Evolutionary conservation across 768 basidiomycete genomes (phyloP).

Genomic region (Leccinum truebloodii): DNA sequence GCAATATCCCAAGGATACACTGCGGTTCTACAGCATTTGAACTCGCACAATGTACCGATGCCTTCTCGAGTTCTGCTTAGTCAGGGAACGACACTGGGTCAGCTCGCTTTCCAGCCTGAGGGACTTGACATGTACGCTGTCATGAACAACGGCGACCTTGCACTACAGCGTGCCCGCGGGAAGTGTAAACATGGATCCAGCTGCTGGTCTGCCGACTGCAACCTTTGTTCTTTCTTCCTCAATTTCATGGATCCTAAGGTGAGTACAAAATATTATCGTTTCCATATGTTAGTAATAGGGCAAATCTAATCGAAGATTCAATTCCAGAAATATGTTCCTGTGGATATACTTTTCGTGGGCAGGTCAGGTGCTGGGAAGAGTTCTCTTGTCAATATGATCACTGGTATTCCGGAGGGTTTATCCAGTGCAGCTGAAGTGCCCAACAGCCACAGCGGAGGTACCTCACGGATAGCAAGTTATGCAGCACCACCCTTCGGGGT

Average conservation of each 20-base stretch:
- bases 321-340: neutral
- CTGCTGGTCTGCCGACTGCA: neutral
- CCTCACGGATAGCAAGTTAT: no score
- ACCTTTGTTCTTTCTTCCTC: neutral
- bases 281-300: no score
- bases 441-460: no score
- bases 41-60: neutral
- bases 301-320: no score
- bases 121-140: neutral
- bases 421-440: no score
- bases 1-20: neutral
- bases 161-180: neutral
- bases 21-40: neutral
- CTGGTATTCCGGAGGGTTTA: no score
- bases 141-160: neutral
- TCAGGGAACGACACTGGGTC: neutral
- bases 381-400: no score
- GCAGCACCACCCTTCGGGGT: no score
- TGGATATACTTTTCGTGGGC: no score
- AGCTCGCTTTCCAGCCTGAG: neutral
- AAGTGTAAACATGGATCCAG: neutral
- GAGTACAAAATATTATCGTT: neutral
- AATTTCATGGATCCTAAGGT: neutral
- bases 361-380: no score
- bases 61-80: neutral